Conservation (phyloP, 2,329 filamentous ascomycete species). For the Epichloe glyceriae region DNA sequence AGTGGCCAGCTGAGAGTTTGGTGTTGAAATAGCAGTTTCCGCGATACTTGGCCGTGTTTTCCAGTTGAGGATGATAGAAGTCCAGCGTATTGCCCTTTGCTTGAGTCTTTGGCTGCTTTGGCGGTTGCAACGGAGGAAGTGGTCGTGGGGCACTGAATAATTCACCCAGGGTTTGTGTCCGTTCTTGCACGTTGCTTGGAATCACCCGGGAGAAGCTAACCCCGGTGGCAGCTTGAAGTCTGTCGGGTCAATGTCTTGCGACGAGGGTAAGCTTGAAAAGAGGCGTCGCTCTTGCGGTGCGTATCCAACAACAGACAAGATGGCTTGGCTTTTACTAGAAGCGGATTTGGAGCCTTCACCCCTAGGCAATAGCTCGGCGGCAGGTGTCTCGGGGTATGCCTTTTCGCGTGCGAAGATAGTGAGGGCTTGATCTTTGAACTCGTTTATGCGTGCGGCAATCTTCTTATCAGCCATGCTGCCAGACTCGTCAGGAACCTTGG, state of each 20-base stretch:
- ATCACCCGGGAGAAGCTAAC: constrained; percentile 37
- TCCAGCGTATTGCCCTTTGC: constrained; percentile 47
- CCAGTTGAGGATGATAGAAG: constrained; percentile 40
- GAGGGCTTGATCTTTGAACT: constrained; percentile 51
- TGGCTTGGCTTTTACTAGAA: constrained; percentile 34
- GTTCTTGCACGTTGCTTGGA: constrained; percentile 28
- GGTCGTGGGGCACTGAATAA: constrained; percentile 56
- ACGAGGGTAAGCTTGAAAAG: constrained; percentile 63
- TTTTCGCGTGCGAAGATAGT: constrained; percentile 50
- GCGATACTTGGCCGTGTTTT: constrained; percentile 40
- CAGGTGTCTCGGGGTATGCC: constrained; percentile 30
- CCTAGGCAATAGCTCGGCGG: constrained; percentile 24
- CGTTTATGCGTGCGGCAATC: constrained; percentile 31
- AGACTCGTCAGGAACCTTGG: constrained; percentile 16
- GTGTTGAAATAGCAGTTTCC: constrained; percentile 53
- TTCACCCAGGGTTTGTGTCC: constrained; percentile 55
- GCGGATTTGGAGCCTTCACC: constrained; percentile 26
- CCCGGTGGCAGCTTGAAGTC: constrained; percentile 52
- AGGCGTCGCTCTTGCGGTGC: constrained; percentile 63
- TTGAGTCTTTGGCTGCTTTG: constrained; percentile 57
- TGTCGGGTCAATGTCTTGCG: constrained; percentile 18
- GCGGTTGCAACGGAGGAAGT: constrained; percentile 53
- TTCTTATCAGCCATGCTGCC: constrained; percentile 19
- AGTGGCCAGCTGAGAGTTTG: constrained; percentile 52
- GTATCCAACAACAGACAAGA: constrained; percentile 66